Conservation (phyloP, 371 early-diverging fungal species). For the Mortierella sp. region DNA sequence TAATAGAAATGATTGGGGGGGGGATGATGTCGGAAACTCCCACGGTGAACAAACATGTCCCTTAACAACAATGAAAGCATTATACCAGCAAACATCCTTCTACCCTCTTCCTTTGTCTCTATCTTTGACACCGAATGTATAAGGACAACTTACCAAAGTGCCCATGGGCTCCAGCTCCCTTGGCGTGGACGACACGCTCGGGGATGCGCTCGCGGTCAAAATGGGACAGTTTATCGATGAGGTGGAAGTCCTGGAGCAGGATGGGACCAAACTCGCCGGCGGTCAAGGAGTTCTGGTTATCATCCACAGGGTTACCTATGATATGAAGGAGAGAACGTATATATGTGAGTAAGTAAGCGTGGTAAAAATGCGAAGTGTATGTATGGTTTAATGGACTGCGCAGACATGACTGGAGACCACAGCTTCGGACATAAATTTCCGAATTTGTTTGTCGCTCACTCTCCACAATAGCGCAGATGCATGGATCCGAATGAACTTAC, state of each 20-base stretch:
- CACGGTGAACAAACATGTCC: neutral
- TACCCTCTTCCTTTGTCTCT: neutral
- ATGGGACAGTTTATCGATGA: constrained; percentile 73
- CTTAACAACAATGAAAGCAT: neutral
- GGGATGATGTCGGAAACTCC: neutral
- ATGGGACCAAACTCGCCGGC: constrained; percentile 71
- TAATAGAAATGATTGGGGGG: neutral
- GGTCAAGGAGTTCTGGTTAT: constrained; percentile 74
- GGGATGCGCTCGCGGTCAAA: constrained; percentile 78
- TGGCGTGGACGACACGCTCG: constrained; percentile 78
- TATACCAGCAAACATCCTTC: neutral
- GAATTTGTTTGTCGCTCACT: neutral
- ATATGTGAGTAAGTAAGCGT: neutral
- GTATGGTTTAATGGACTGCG: neutral
- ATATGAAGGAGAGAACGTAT: neutral
- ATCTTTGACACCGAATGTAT: neutral
- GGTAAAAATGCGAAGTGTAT: neutral
- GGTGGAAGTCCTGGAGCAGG: constrained; percentile 79
- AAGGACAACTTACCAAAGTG: constrained; percentile 58
- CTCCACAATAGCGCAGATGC: neutral
- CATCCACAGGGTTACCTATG: constrained; percentile 72
- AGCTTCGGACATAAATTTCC: constrained; percentile 1
- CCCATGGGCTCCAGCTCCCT: constrained; percentile 77
- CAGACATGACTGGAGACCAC: neutral
- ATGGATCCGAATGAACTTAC: neutral